phyloP scores from a whole-genome alignment of 768 basidiomycete species.

The Dioszegia crocea region DNA sequence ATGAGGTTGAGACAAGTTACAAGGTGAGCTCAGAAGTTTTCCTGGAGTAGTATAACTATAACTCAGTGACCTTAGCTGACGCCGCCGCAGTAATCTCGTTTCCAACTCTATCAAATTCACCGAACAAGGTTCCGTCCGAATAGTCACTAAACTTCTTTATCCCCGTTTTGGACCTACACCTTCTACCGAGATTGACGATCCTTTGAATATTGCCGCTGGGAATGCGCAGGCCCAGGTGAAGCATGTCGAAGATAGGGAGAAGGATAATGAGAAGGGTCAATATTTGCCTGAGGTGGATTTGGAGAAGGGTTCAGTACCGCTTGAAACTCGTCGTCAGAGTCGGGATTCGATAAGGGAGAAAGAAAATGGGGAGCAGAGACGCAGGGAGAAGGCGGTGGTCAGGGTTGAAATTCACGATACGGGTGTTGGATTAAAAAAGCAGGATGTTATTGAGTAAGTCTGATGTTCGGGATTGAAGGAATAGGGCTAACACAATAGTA shows the following conservation, averaged over 20 bases:
- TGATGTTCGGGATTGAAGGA: neutral
- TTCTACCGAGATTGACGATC: constrained; percentile 32
- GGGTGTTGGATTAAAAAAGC: constrained; percentile 59
- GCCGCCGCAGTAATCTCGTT: constrained; percentile 67
- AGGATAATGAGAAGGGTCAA: constrained; percentile 2
- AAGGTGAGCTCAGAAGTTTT: constrained; percentile 30
- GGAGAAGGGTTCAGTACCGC: constrained; percentile 34
- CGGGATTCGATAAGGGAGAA: constrained; percentile 11
- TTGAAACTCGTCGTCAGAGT: constrained; percentile 21
- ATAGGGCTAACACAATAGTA: constrained; percentile 16
- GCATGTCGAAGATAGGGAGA: constrained; percentile 15
- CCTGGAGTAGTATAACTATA: too few species aligned
- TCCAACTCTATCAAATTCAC: constrained; percentile 54
- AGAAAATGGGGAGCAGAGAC: constrained; percentile 12
- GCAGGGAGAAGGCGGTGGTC: constrained; percentile 54
- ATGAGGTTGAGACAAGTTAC: constrained; percentile 59
- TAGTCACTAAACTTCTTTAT: constrained; percentile 59
- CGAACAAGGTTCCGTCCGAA: constrained; percentile 56
- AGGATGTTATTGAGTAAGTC: constrained; percentile 62
- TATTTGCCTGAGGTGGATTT: constrained; percentile 19
- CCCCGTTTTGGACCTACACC: constrained; percentile 49
- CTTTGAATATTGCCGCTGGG: constrained; percentile 27
- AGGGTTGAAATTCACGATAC: constrained; percentile 80
- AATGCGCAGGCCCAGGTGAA: constrained; percentile 10
- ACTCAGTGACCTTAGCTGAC: neutral